Percentiles rank a stretch among this genome's conserved stretches.
These are phyloP conservation scores for Candida pseudoglaebosa DNA, from an alignment of 805 yeast genomes.

Conservation along the genomic window DNA sequence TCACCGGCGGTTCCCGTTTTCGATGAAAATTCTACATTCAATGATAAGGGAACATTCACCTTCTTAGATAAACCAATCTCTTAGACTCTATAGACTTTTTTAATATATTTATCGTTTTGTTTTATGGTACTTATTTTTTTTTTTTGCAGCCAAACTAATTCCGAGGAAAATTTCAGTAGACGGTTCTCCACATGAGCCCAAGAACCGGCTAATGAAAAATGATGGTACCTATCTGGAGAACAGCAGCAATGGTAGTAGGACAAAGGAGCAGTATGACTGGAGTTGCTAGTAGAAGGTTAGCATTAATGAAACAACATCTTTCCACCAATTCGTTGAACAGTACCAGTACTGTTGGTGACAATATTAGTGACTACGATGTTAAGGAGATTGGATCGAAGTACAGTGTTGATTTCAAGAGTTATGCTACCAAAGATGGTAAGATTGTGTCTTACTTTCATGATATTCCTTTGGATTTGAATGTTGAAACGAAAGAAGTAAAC, in stretches of 20 bases:
- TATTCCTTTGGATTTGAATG: slow-evolving; percentile 52
- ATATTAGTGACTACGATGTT: neutral
- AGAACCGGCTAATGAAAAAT: neutral
- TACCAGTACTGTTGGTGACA: neutral
- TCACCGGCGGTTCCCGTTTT: slow-evolving; percentile 53
- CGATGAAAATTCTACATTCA: slow-evolving; percentile 63
- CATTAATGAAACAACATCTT: neutral
- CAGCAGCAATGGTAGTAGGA: neutral
- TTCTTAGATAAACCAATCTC: slow-evolving; percentile 33
- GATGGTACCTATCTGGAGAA: neutral
- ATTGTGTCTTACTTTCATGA: slow-evolving; percentile 70
- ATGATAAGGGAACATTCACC: slow-evolving; percentile 27
- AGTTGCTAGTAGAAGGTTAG: neutral
- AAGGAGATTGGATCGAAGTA: slow-evolving; percentile 28
- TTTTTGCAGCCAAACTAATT: no score
- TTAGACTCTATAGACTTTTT: slow-evolving; percentile 6
- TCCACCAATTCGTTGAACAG: neutral
- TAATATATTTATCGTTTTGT: neutral
- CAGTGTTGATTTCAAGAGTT: slow-evolving; percentile 39
- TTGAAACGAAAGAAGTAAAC: slow-evolving; percentile 35
- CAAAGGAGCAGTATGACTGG: no score
- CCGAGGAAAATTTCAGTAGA: no score
- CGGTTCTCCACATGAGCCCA: slow-evolving; percentile 1
- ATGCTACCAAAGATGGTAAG: slow-evolving; percentile 36
- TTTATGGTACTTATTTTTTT: no score